phyloP scores from a whole-genome alignment of 2,329 filamentous ascomycete genomes.

The Claviceps spartinae region DNA sequence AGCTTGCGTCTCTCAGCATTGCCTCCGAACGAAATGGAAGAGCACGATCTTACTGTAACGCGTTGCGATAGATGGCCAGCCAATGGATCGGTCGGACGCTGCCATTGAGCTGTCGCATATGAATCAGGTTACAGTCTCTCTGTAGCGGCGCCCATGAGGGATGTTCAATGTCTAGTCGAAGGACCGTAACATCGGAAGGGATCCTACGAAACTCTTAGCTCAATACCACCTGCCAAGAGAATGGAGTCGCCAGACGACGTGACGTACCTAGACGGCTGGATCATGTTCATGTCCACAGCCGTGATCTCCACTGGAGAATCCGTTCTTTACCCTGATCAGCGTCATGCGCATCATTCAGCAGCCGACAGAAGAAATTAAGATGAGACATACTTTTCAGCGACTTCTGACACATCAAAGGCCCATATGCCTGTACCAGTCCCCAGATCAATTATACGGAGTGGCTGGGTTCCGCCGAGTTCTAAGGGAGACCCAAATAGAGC shows the following conservation, averaged over 20 bases:
- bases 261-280: conserved; percentile 22
- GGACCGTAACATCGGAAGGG: conserved; percentile 40
- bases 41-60: conserved; percentile 44
- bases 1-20: no score
- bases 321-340: not conserved
- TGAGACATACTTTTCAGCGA: not conserved
- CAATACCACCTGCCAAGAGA: not conserved
- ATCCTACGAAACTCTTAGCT: conserved; percentile 38
- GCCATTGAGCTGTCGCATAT: conserved; percentile 66
- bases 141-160: conserved; percentile 40
- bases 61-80: conserved; percentile 58
- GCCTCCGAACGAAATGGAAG: no score
- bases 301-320: conserved; percentile 14
- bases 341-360: not conserved
- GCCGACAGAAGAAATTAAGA: not conserved
- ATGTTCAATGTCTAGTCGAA: conserved; percentile 64
- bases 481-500: conserved; percentile 11
- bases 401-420: conserved; percentile 67
- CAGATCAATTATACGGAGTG: conserved; percentile 43
- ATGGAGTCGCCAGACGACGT: conserved; percentile 11
- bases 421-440: conserved; percentile 87
- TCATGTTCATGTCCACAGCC: conserved; percentile 26
- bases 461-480: conserved; percentile 8
- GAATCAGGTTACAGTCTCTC: conserved; percentile 63
- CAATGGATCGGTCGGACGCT: conserved; percentile 56